Conservation (phyloP, 768 basidiomycete species). For the Strobilomyces confusus region DNA sequence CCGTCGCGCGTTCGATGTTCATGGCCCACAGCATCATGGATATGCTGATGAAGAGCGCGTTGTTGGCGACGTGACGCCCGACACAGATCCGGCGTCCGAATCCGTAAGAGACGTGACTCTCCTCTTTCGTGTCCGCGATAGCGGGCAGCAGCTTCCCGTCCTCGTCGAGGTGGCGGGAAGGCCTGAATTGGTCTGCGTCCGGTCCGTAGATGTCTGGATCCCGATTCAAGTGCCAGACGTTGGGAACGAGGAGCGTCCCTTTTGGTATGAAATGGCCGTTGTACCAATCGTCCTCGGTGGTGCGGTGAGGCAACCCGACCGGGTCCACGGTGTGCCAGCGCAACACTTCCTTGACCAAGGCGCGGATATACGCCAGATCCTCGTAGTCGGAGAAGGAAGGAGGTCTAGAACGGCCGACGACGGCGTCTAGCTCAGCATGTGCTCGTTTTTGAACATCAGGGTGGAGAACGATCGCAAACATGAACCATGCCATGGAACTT, state of each 20-base stretch:
- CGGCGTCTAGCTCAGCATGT: neutral
- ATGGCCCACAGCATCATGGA: neutral
- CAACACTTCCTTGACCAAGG: neutral
- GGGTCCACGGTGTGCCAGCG: neutral
- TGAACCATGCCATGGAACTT: neutral
- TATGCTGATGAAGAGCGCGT: neutral
- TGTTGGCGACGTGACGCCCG: neutral
- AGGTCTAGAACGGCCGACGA: neutral
- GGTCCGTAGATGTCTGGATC: neutral
- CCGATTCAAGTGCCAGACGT: neutral
- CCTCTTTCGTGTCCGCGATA: neutral
- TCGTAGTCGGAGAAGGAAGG: neutral
- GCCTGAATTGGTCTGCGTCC: neutral
- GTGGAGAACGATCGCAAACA: neutral
- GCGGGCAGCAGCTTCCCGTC: neutral
- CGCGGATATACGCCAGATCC: neutral
- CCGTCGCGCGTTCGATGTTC: neutral
- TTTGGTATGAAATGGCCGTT: neutral
- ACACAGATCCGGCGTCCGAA: neutral
- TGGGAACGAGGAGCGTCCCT: neutral
- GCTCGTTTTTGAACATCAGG: neutral
- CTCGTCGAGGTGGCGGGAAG: neutral
- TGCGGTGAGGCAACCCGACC: neutral
- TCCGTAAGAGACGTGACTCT: neutral
- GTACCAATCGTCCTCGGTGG: neutral